phyloP scores from a whole-genome alignment of 768 basidiomycete species.

The Exsudoporus frostii region DNA sequence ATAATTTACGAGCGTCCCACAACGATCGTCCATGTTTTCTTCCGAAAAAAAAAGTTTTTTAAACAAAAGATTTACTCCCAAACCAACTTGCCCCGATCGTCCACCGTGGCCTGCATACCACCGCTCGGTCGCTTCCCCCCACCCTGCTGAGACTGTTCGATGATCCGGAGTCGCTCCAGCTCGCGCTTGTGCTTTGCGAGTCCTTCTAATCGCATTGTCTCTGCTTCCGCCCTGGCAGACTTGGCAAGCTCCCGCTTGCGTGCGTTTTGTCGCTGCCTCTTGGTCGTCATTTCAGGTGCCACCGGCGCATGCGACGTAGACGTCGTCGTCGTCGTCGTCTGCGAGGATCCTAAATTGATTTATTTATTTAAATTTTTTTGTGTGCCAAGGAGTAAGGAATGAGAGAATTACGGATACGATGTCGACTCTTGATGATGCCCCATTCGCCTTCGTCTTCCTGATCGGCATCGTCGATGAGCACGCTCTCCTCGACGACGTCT shows the following conservation, averaged over 20 bases:
- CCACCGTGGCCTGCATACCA: conserved; percentile 61
- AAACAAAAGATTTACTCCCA: conserved; percentile 41
- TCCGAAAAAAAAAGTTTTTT: conserved; percentile 1
- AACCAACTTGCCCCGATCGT: conserved; percentile 54
- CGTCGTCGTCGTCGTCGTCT: conserved; percentile 9
- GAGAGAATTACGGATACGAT: conserved; percentile 39
- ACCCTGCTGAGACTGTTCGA: conserved; percentile 37
- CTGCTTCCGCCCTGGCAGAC: conserved; percentile 52
- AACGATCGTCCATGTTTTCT: background rate
- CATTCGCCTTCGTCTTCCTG: conserved; percentile 74
- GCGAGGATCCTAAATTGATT: conserved; percentile 13
- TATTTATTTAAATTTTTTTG: background rate
- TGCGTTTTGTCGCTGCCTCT: conserved; percentile 69
- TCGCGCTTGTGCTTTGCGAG: conserved; percentile 61
- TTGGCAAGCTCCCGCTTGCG: conserved; percentile 57
- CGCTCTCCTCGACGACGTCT: conserved; percentile 44
- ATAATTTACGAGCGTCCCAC: conserved; percentile 21
- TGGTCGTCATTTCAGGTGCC: conserved; percentile 50
- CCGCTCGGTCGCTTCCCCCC: conserved; percentile 39
- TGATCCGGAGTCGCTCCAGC: conserved; percentile 51
- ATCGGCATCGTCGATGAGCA: conserved; percentile 54
- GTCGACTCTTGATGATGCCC: conserved; percentile 67
- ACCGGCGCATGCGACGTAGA: conserved; percentile 21
- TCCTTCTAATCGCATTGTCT: conserved; percentile 46
- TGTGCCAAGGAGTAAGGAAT: background rate